Evolutionary conservation across 2,329 filamentous ascomycete species (phyloP), one percentile per base, ranked within the genome.

Genomic region (Aspergillus sp.): DNA sequence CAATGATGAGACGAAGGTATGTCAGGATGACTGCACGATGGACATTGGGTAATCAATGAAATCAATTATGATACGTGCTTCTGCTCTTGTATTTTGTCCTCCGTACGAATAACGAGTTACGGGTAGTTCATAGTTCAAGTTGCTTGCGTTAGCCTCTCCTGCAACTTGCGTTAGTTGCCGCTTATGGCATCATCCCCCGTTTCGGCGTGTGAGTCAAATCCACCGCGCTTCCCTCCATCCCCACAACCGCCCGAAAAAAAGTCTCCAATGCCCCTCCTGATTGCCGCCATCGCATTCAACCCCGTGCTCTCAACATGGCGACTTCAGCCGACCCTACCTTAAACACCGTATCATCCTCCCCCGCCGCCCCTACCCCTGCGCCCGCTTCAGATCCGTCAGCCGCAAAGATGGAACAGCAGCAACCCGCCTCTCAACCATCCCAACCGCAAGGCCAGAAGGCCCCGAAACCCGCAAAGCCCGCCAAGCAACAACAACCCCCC

Each of bases 111-210:
- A 11, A 31, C 27, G 27, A 31, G 27, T 8, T 31, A 24, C 23
- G 6, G 23, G 23, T 24, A 35, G 17, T 21, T 12, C 55, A 60
- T 41, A 57, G 27, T 31, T 31, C 27, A 4, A 11, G 9, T 31
- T 31, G 27, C 27, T 31, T 31, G 27, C 27, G 27, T 9, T 31
- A 31, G 27, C 9, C 12, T 37, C 35, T n/a, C 12, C 35, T 6
- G 35, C 35, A n/a, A n/a, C 57, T 54, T 59, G 58, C 53, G 41
- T 62, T 58, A 31, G 59, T 65, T 54, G 62, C 68, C 62, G 68
- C 68, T 71, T 70, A 68, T 70, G 68, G 68, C 70, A 71, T 72
- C 67, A 71, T 64, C 59, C 56, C 58, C 64, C 66, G 66, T 66
- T 67, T 52, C 40, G 35, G 24, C 37, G 57, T 61, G 61, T 72